Percentiles rank a stretch among this genome's conserved stretches.
These are phyloP conservation scores for Acanthamoeba lenticulata DNA, from an alignment of 208 protist genomes.

Conservation along the genomic window DNA sequence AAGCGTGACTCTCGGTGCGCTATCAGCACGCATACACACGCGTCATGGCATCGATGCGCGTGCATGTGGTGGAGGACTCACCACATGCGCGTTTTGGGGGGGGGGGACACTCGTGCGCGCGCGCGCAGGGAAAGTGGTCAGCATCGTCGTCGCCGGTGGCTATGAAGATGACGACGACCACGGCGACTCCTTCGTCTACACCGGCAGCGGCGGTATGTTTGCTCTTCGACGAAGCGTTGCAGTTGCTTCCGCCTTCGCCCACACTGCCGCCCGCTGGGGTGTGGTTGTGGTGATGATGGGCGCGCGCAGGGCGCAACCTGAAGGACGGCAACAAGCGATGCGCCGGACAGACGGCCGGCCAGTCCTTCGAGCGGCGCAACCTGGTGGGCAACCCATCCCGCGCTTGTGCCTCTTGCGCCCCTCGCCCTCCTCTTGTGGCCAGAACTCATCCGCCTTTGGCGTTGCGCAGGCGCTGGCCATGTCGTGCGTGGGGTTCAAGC, in stretches of 20 bases:
- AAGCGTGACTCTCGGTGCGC: background rate
- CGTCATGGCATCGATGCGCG: no score
- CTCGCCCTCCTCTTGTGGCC: background rate
- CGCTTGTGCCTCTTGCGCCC: no score
- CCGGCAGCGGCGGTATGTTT: background rate
- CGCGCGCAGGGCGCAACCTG: background rate
- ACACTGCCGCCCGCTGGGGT: no score
- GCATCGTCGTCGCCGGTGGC: slow-evolving; percentile 48
- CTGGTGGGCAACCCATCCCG: background rate
- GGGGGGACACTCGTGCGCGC: no score
- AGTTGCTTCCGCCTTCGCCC: no score
- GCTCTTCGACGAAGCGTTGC: no score
- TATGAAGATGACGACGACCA: slow-evolving; percentile 59
- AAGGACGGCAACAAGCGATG: slow-evolving; percentile 14
- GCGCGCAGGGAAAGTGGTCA: background rate
- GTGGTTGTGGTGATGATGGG: no score
- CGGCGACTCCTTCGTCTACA: background rate
- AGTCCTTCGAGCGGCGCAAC: background rate
- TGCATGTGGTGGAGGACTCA: no score
- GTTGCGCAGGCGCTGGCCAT: background rate
- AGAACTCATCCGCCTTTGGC: background rate
- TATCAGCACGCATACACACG: background rate
- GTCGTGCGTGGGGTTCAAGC: background rate
- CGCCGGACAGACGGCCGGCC: background rate
- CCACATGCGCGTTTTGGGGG: no score